phyloP scores from a whole-genome alignment of 306 rosid species.

The Cicer pinnatifidum region DNA sequence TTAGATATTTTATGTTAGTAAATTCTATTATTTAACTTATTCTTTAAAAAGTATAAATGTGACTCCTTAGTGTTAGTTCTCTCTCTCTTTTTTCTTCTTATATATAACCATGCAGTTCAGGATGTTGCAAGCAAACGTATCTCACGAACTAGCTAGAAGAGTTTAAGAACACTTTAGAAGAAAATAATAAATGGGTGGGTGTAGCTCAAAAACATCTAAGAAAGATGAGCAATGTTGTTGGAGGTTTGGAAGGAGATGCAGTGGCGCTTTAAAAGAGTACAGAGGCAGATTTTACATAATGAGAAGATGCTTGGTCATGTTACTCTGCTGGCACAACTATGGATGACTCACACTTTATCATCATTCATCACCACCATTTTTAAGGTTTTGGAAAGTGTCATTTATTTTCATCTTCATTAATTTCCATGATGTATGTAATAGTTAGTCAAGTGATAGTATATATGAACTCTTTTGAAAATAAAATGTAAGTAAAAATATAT shows the following conservation, averaged over 20 bases:
- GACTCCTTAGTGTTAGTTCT: too few species aligned
- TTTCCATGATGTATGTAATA: too few species aligned
- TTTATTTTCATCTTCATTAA: too few species aligned
- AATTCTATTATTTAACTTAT: too few species aligned
- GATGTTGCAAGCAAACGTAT: too few species aligned
- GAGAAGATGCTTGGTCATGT: conserved; percentile 45
- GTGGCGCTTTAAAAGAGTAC: conserved; percentile 27
- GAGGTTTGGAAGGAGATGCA: conserved; percentile 42
- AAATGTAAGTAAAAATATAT: too few species aligned
- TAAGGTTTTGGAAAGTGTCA: background rate
- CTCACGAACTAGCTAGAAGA: too few species aligned
- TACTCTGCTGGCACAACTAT: conserved; percentile 52
- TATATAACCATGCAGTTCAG: too few species aligned
- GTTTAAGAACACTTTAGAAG: background rate
- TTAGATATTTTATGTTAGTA: too few species aligned
- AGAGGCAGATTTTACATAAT: conserved; percentile 54
- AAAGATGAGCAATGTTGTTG: background rate
- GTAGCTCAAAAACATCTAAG: conserved; percentile 14
- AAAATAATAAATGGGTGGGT: conserved; percentile 38
- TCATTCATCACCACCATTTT: conserved; percentile 1
- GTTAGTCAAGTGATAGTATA: background rate
- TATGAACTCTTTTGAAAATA: too few species aligned
- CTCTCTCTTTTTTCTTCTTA: too few species aligned
- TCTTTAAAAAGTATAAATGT: too few species aligned
- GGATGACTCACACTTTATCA: conserved; percentile 22